Base-by-base conservation (phyloP, 1,284 basidiomycete genomes). In the Trichosporon ovoides region DNA sequence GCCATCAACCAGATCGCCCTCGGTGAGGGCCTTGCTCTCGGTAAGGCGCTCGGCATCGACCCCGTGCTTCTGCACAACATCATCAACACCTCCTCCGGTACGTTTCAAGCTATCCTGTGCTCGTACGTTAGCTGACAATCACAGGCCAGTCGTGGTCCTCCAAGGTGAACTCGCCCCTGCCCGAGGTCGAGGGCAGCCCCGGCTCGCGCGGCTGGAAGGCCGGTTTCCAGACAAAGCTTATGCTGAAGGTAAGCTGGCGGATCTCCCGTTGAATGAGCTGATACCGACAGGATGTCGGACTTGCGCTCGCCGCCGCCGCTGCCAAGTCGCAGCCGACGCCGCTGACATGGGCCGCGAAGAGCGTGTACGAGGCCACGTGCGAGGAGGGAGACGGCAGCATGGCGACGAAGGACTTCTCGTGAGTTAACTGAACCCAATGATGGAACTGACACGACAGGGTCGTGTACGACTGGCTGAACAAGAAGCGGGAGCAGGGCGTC, bases 1-100 rank as follows among this genome's bases (percentile, higher is more conserved):
- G 71, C 73, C 19, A 69, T 74, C 50, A 77, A 77, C 57, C 75
- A 77, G 62, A 74, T 77, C 43, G 75, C 63, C 10, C 61, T 77
- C 10, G 68, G 71, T 1, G 75, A 77, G 59, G 75, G 73, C 4
- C 56, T 75, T 7, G 66, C 71, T 3, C 56, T 76, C 43, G 74
- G 72, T 19, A 59, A 62, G 20, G 66, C 70, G 10, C 66, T 76
- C 18, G 68, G 65, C 9, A 69, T 75, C 19, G 71, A 74, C 60
- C 68, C 70, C 2, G 10, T 58, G 3, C 57, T 76, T n/a, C 58
- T 76, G 16, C 68, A 73, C 52, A 59, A 65, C 49, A 69, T 76
- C 35, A 66, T 76, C 61, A 74, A 76, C 60, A 63, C 67, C 7
- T 74, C 73, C 1, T 67, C 69, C 9, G 73, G 69, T 70, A 34